phyloP scores from a whole-genome alignment of 73 alveolate genomes.

The Paramecium pentaurelia region DNA sequence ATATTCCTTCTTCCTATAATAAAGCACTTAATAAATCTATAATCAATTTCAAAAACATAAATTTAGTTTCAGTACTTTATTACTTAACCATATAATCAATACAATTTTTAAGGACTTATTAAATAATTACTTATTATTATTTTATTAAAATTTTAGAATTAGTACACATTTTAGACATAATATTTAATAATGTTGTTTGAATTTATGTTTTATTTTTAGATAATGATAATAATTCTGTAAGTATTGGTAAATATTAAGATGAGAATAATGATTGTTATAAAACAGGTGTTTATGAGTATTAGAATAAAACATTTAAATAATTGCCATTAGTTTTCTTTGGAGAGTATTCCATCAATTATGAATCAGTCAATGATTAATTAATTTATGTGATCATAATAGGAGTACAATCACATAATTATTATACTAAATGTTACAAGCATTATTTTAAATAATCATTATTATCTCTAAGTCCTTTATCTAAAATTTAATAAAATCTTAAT shows the following conservation, averaged over 20 bases:
- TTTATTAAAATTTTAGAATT: slow-evolving; percentile 14
- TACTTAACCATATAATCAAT: slow-evolving; percentile 19
- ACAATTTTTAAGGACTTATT: background rate
- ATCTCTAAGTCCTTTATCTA: slow-evolving; percentile 79
- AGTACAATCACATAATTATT: slow-evolving; percentile 66
- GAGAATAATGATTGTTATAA: background rate
- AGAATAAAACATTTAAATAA: slow-evolving; percentile 18
- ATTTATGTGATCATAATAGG: slow-evolving; percentile 65
- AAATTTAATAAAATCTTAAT: slow-evolving; percentile 68
- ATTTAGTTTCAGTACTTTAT: slow-evolving; percentile 64
- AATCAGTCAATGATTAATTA: slow-evolving; percentile 55
- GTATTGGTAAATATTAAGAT: slow-evolving; percentile 4
- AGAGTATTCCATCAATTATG: slow-evolving; percentile 61
- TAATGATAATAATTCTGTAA: background rate
- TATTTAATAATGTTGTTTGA: background rate
- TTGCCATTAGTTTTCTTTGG: slow-evolving; percentile 56
- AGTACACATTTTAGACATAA: slow-evolving; percentile 49
- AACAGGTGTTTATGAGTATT: background rate
- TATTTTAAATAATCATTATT: slow-evolving; percentile 71
- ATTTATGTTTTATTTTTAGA: background rate
- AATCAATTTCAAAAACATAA: slow-evolving; percentile 76
- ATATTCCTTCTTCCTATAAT: slow-evolving; percentile 73
- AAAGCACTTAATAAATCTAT: slow-evolving; percentile 77
- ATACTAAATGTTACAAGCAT: slow-evolving; percentile 72
- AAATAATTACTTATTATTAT: background rate